phyloP scores from a whole-genome alignment of 1,284 basidiomycete genomes.

The Earliella scabrosa region DNA sequence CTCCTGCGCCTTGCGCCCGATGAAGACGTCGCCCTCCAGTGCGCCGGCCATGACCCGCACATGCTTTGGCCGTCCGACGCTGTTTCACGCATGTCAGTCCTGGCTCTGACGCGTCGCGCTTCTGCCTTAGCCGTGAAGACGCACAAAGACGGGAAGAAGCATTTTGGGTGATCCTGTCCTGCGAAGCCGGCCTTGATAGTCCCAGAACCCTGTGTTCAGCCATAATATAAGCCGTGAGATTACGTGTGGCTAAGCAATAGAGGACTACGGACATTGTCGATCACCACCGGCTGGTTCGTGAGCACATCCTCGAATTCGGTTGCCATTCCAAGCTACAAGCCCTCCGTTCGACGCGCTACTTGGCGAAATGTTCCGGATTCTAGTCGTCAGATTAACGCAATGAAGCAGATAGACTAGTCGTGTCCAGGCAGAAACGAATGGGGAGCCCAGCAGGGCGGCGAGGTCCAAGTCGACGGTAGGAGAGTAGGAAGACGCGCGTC shows the following conservation, averaged over 20 bases:
- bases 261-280: slow-evolving; percentile 84
- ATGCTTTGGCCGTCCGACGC: slow-evolving; percentile 95
- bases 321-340: slow-evolving; percentile 48
- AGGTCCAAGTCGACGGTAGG: slow-evolving; percentile 14
- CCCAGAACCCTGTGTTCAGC: slow-evolving; percentile 79
- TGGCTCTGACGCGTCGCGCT: slow-evolving; percentile 30
- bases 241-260: slow-evolving; percentile 5
- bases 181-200: slow-evolving; percentile 98
- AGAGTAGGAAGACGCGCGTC: slow-evolving; percentile 21
- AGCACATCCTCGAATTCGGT: slow-evolving; percentile 89
- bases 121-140: slow-evolving; percentile 50
- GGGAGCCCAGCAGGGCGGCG: slow-evolving; percentile 7
- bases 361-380: slow-evolving; percentile 4
- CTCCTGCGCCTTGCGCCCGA: slow-evolving; percentile 92
- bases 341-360: background rate
- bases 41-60: slow-evolving; percentile 96
- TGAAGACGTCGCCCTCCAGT: slow-evolving; percentile 91
- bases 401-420: slow-evolving; percentile 14
- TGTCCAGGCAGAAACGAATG: slow-evolving; percentile 6
- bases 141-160: slow-evolving; percentile 97
- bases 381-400: slow-evolving; percentile 9
- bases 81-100: slow-evolving; percentile 41
- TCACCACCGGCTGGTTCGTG: slow-evolving; percentile 93
- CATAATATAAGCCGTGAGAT: background rate
- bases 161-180: slow-evolving; percentile 97